These are phyloP conservation scores for Exophiala xenobiotica DNA, from an alignment of 2,329 filamentous ascomycete species.

Conservation along the genomic window DNA sequence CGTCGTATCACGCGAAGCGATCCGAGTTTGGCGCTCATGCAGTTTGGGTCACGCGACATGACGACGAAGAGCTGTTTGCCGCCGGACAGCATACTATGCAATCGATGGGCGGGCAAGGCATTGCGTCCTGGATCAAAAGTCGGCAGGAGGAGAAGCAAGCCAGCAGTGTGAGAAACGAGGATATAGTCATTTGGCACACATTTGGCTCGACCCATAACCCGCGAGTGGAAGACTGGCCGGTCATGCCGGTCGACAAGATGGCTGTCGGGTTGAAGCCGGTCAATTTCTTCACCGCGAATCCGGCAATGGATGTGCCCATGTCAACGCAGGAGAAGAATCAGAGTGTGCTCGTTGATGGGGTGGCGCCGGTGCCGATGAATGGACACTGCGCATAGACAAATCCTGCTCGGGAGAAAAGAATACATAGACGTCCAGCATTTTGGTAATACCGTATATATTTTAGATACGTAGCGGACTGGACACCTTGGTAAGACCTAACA, in stretches of 20 bases:
- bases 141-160: conserved; percentile 37
- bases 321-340: conserved; percentile 25
- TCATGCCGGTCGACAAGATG: conserved; percentile 38
- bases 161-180: conserved; percentile 38
- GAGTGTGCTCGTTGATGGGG: conserved; percentile 23
- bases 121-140: conserved; percentile 47
- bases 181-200: conserved; percentile 47
- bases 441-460: no score
- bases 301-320: conserved; percentile 30
- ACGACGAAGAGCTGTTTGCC: conserved; percentile 53
- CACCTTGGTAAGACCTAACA: no score
- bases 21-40: conserved; percentile 58
- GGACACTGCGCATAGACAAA: conserved; percentile 12
- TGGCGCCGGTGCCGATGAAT: neutral
- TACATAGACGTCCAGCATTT: no score
- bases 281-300: conserved; percentile 34
- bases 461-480: no score
- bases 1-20: conserved; percentile 52
- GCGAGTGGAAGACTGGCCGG: conserved; percentile 46
- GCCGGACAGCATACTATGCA: conserved; percentile 58
- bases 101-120: conserved; percentile 48
- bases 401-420: no score
- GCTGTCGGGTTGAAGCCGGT: conserved; percentile 32
- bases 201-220: conserved; percentile 49
- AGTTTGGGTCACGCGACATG: conserved; percentile 55